Evolutionary conservation across 2,329 filamentous ascomycete genomes (phyloP).

Genomic region (Verticillium zaregamsianum): DNA sequence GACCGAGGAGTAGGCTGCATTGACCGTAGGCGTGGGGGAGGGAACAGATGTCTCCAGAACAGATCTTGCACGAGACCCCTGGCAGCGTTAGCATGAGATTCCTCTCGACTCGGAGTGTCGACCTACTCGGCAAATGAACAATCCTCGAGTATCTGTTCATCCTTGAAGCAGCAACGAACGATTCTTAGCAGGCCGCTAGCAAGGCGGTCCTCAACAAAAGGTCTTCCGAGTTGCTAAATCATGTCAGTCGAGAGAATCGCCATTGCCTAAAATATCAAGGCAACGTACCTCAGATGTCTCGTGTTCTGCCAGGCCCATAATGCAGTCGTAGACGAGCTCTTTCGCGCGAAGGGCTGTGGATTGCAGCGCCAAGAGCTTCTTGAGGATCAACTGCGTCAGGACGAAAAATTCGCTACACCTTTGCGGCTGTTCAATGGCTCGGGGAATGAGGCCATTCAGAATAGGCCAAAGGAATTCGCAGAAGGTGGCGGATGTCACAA

Average conservation of each 20-base stretch:
- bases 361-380: constrained; percentile 20
- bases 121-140: neutral
- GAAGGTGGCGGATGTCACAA: constrained; percentile 31
- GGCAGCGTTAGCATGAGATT: constrained; percentile 5
- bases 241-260: constrained; percentile 7
- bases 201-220: constrained; percentile 23
- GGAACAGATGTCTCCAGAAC: constrained; percentile 64
- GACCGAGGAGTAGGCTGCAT: constrained; percentile 29
- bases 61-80: constrained; percentile 35
- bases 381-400: constrained; percentile 35
- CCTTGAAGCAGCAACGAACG: constrained; percentile 21
- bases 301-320: constrained; percentile 30
- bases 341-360: constrained; percentile 13
- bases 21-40: constrained; percentile 34
- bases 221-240: constrained; percentile 20
- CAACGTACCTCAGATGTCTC: constrained; percentile 33
- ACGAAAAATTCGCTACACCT: constrained; percentile 42
- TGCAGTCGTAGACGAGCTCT: constrained; percentile 22
- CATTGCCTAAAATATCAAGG: neutral
- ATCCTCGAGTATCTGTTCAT: neutral
- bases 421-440: constrained; percentile 23
- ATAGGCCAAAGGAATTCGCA: constrained; percentile 44
- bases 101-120: neutral
- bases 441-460: constrained; percentile 30
- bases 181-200: constrained; percentile 30